Evolutionary conservation across 2,329 filamentous ascomycete species (phyloP), one percentile per base, ranked within the genome.

Genomic region (Hypomyces perniciosus): DNA sequence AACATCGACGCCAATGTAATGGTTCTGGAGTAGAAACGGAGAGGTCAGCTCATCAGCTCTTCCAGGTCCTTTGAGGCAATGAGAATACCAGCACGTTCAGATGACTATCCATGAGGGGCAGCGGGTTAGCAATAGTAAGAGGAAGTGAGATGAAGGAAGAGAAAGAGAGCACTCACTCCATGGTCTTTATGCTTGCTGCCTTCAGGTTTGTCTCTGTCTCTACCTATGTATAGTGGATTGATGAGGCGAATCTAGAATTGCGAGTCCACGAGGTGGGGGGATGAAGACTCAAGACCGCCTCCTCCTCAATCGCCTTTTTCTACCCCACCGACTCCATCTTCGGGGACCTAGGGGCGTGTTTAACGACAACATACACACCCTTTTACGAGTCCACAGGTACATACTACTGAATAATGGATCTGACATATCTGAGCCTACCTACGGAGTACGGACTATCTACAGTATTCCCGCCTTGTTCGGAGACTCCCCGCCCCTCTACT

Each of bases 1-100:
- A 46, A 99, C 92, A 72, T 99, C 93, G 60, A 99, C 89, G 54
- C 92, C 92, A 64, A 97, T 80, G 63, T 79, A 84, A 61, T 84
- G 76, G 54, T 82, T 77, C 70, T 82, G 54, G 1, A 30, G 26
- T 37, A 29, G n/a, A n/a, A 31, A 13, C 13, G 28, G n/a, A 9
- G 6, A 1, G 35, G 30, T 52, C 20, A 52, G 45, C 26, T 39
- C 20, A 29, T 12, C 35, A 31, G 30, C 9, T 51, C 37, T 46
- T 10, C 9, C 46, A 29, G 44, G 37, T 33, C 2, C 28, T 12
- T 12, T 4, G 34, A 10, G 3, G 10, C 8, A 34, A 29, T 31
- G n/a, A 12, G 30, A 54, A 28, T 67, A 69, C 67, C 59, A 62
- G 57, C 29, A 66, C 56, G 56, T 66, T 59, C 51, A 60, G 57